These are phyloP conservation scores for Lachancea waltii DNA, from an alignment of 805 yeast genomes.

Conservation along the genomic window DNA sequence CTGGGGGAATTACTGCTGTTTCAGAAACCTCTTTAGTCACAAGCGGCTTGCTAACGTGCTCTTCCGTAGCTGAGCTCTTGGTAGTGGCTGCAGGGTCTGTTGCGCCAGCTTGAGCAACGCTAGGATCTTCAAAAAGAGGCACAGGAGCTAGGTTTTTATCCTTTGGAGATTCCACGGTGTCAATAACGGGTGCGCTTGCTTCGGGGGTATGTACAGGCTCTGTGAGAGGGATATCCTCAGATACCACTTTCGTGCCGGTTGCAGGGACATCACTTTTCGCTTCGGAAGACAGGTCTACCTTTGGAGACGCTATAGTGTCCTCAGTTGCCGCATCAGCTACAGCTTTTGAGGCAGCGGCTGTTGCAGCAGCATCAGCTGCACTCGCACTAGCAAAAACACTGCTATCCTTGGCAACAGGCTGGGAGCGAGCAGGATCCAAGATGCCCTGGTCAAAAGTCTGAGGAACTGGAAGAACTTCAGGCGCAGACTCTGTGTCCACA, in stretches of 20 bases:
- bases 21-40: neutral
- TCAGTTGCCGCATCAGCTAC: neutral
- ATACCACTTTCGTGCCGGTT: neutral
- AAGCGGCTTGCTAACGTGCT: neutral
- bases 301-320: neutral
- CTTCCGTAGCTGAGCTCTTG: neutral
- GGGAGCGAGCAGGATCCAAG: too few species aligned
- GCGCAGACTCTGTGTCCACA: too few species aligned
- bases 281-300: neutral
- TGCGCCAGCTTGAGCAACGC: neutral
- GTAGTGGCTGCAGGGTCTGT: neutral
- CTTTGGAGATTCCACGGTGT: too few species aligned
- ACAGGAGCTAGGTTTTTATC: neutral
- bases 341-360: constrained; percentile 6
- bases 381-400: constrained; percentile 8
- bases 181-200: too few species aligned
- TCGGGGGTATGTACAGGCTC: too few species aligned
- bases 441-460: too few species aligned
- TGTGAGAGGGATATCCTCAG: neutral
- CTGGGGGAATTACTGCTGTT: neutral
- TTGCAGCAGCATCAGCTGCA: constrained; percentile 15
- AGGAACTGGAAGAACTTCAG: too few species aligned
- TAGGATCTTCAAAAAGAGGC: neutral
- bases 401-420: neutral
- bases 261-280: neutral